Evolutionary conservation across 2,329 filamentous ascomycete genomes (phyloP).

Genomic region (Penicillium italicum): DNA sequence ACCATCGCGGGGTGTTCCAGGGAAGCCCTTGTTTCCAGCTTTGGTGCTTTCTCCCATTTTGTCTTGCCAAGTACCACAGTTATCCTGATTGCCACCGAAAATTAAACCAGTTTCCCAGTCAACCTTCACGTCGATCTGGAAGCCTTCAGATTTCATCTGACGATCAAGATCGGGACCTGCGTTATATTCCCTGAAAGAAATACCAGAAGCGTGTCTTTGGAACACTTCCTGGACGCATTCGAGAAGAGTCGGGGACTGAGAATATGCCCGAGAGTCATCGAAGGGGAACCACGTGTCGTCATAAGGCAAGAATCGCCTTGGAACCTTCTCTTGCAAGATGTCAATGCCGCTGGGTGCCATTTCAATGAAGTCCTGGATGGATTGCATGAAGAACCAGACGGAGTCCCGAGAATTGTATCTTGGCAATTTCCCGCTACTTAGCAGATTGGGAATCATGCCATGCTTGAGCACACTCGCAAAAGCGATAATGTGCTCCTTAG

Average conservation of each 20-base stretch:
- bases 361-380: conserved; percentile 86
- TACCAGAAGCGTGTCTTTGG: conserved; percentile 82
- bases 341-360: conserved; percentile 73
- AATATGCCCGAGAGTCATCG: conserved; percentile 81
- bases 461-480: conserved; percentile 97
- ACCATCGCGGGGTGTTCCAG: conserved; percentile 93
- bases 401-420: conserved; percentile 96
- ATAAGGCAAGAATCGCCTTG: conserved; percentile 85
- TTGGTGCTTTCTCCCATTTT: conserved; percentile 99
- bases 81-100: conserved; percentile 88
- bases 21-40: conserved; percentile 86
- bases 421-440: conserved; percentile 79
- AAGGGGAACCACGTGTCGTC: conserved; percentile 91
- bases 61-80: conserved; percentile 99
- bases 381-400: conserved; percentile 96
- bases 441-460: conserved; percentile 93
- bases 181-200: conserved; percentile 92
- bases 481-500: conserved; percentile 87
- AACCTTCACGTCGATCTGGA: conserved; percentile 84
- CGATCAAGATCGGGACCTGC: conserved; percentile 82
- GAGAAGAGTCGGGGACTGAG: conserved; percentile 73
- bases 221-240: conserved; percentile 92
- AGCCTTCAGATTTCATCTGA: conserved; percentile 90
- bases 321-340: conserved; percentile 72
- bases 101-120: conserved; percentile 90